Conservation (phyloP, 352 stramenopile species). For the Plasmopara halstedii region DNA sequence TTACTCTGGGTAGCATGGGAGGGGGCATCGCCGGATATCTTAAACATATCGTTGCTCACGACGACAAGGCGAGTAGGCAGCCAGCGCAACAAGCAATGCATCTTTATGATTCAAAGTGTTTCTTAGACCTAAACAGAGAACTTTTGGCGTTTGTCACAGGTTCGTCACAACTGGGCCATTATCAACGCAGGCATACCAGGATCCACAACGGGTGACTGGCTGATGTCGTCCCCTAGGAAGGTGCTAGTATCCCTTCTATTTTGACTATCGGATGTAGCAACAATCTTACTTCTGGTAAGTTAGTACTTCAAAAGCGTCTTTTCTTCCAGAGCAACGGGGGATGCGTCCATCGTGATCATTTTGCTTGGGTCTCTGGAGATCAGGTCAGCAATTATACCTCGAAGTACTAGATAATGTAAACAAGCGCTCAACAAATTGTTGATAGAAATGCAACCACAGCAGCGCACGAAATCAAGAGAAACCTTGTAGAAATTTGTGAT, state of each 20-base stretch:
- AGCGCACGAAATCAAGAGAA: slow-evolving; percentile 34
- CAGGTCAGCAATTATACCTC: slow-evolving; percentile 18
- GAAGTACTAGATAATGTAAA: not conserved
- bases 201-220: slow-evolving; percentile 56
- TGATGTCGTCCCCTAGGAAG: slow-evolving; percentile 51
- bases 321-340: slow-evolving; percentile 34
- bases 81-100: not conserved
- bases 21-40: slow-evolving; percentile 55
- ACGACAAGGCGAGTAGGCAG: slow-evolving; percentile 47
- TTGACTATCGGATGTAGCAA: slow-evolving; percentile 1
- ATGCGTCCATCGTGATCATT: slow-evolving; percentile 76
- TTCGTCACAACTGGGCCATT: slow-evolving; percentile 75
- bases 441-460: slow-evolving; percentile 23
- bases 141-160: slow-evolving; percentile 23
- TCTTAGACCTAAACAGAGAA: slow-evolving; percentile 5
- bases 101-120: not conserved
- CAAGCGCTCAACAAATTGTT: slow-evolving; percentile 1
- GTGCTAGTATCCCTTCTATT: slow-evolving; percentile 11
- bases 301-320: slow-evolving; percentile 73
- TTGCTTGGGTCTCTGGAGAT: slow-evolving; percentile 67
- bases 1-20: slow-evolving; percentile 38
- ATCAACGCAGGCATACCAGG: slow-evolving; percentile 66
- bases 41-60: slow-evolving; percentile 29
- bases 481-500: slow-evolving; percentile 70
- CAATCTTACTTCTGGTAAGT: not conserved